These are phyloP conservation scores for Ilex asprella DNA, from an alignment of 257 asterid genomes.

Conservation along the genomic window DNA sequence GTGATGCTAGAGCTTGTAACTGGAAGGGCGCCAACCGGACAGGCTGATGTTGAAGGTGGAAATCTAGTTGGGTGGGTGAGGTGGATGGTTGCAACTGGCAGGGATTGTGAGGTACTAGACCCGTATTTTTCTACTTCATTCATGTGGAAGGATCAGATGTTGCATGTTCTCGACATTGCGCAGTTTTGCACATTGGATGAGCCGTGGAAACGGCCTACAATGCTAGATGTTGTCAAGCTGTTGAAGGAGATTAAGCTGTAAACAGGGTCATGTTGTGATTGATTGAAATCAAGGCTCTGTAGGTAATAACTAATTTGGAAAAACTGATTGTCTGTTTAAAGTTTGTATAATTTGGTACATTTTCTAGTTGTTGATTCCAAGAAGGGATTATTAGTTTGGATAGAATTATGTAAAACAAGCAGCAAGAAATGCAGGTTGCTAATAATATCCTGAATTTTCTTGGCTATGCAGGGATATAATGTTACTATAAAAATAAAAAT, in stretches of 20 bases:
- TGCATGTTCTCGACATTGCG: constrained; percentile 49
- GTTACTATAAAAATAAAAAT: too few relatives aligned
- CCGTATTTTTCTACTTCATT: constrained; percentile 15
- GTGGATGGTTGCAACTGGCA: constrained; percentile 46
- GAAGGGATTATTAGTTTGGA: too few relatives aligned
- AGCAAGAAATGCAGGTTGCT: too few relatives aligned
- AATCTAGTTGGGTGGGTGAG: constrained; percentile 89
- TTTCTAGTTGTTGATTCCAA: too few relatives aligned
- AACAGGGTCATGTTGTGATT: background rate
- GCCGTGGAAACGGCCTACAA: constrained; percentile 67
- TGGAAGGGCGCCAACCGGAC: constrained; percentile 65
- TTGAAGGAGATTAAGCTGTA: constrained; percentile 32
- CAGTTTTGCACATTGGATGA: constrained; percentile 61
- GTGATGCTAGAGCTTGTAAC: constrained; percentile 78
- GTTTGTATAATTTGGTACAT: too few relatives aligned
- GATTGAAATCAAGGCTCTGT: too few relatives aligned
- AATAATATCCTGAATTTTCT: too few relatives aligned
- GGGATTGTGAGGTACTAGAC: constrained; percentile 38
- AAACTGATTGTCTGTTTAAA: too few relatives aligned
- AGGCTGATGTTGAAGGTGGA: constrained; percentile 73
- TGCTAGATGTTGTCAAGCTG: constrained; percentile 62
- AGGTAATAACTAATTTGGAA: too few relatives aligned
- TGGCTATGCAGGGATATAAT: too few relatives aligned
- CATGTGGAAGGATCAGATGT: constrained; percentile 41
- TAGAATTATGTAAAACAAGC: too few relatives aligned